Evolutionary conservation across 345 rosid species (phyloP), one percentile per base, ranked within the genome.

Genomic region (Bruguiera sexangula): DNA sequence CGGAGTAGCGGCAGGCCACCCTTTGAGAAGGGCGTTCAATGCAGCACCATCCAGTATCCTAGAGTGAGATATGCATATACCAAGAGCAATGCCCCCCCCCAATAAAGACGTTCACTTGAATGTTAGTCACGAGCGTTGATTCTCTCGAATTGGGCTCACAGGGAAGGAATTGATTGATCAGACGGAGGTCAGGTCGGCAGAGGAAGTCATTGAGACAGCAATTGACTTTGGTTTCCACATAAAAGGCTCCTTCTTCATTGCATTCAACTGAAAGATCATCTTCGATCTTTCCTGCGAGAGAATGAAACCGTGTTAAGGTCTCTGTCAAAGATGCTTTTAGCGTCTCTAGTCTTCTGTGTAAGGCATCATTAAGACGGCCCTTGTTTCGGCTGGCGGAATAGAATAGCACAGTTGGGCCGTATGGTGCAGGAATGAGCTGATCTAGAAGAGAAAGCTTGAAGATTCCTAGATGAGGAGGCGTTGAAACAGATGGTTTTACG

Each of bases 401-500:
- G 65, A 73, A 82, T 24, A 76, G 66, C 67, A 85, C 59, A 32
- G 72, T 21, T 2, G 81, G 81, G 55, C 76, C 73, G 37, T 81
- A 79, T 0, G 48, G 46, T 27, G 60, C n/a, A 11, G 76, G 65
- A 16, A 75, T 20, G 5, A 85, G 53, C 73, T 85, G 85, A 66
- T 85, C 88, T 57, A 81, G 48, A 65, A 82, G 76, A 62, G 81
- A 80, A 24, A 80, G 73, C 65, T 77, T 69, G 70, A 71, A 77
- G 68, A 5, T 72, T 75, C 64, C 76, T 2, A 76, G 73, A 70
- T 71, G 80, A 19, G 46, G 70, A 16, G 84, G 81, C 11, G 85
- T 79, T 26, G 81, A 81, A n/a, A 75, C 69, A 43, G 77, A 77
- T 59, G 86, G 87, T 54, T 78, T 83, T 43, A 85, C 56, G 73